Evolutionary conservation across 129 eudicot species (phyloP).

Genomic region (Gnaphalium uliginosum): DNA sequence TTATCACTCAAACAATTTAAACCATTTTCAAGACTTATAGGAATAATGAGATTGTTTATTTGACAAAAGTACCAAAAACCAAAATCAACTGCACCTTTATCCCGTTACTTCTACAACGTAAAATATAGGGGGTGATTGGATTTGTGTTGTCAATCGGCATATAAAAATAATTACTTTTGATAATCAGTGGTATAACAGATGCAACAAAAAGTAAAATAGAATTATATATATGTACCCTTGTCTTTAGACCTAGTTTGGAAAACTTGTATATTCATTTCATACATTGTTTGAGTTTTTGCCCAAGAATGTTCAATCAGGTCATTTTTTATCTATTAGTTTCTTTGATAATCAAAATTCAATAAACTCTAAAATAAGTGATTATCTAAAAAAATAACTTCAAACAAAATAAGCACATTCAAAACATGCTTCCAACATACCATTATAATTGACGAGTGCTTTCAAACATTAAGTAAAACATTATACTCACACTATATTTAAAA

Average conservation of each 20-base stretch:
- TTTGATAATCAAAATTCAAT: too few relatives aligned
- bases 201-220: background rate
- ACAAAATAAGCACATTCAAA: background rate
- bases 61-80: background rate
- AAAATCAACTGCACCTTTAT: background rate
- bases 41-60: background rate
- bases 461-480: constrained; percentile 3
- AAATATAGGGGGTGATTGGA: background rate
- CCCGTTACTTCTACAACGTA: background rate
- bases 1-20: background rate
- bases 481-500: background rate
- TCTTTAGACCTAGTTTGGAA: background rate
- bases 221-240: too few relatives aligned
- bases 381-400: background rate
- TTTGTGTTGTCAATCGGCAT: background rate
- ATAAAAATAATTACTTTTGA: background rate
- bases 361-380: background rate
- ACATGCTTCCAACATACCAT: too few relatives aligned
- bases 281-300: too few relatives aligned
- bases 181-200: background rate
- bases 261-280: background rate
- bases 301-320: too few relatives aligned
- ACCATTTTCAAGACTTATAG: background rate
- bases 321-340: too few relatives aligned
- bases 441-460: background rate